A percentile compares a stretch with the other conserved stretches of the same genome.
Conservation (phyloP, 2,329 filamentous ascomycete genomes). For the Neopestalotiopsis sp. region DNA sequence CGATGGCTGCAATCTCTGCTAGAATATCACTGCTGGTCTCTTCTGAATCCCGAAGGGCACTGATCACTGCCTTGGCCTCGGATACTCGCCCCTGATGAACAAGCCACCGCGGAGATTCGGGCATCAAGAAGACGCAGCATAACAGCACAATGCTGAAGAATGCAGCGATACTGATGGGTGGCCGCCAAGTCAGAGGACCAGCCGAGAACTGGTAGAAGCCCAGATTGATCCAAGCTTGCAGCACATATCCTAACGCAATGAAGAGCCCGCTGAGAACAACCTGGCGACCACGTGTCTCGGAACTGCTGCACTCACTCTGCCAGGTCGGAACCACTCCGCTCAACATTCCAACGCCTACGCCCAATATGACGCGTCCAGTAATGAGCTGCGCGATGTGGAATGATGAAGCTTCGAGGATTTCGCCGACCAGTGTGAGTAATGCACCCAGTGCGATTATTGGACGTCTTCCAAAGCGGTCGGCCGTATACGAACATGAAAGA, state of each 20-base stretch:
- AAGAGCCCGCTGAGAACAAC: constrained; percentile 44
- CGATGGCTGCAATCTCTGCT: constrained; percentile 51
- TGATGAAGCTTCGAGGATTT: constrained; percentile 44
- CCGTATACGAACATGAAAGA: constrained; percentile 40
- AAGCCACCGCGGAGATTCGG: constrained; percentile 42
- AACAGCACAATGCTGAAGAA: constrained; percentile 35
- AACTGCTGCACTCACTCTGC: constrained; percentile 43
- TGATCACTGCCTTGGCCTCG: constrained; percentile 39
- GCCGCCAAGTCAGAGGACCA: constrained; percentile 38
- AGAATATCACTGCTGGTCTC: constrained; percentile 30
- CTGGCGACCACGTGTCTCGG: constrained; percentile 47
- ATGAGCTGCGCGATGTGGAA: constrained; percentile 46
- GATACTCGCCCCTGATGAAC: constrained; percentile 34
- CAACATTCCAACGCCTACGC: constrained; percentile 43
- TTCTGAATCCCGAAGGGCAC: constrained; percentile 26
- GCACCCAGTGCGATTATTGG: constrained; percentile 22
- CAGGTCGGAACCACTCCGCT: constrained; percentile 47
- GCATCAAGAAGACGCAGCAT: constrained; percentile 36
- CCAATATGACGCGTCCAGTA: constrained; percentile 45
- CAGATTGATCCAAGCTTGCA: constrained; percentile 51
- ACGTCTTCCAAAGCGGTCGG: constrained; percentile 46
- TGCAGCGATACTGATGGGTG: constrained; percentile 39
- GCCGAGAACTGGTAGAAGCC: constrained; percentile 41
- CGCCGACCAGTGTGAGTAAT: constrained; percentile 46
- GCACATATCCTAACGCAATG: constrained; percentile 41